phyloP scores from a whole-genome alignment of 2,329 filamentous ascomycete genomes.

The Neoarthrinium moseri region DNA sequence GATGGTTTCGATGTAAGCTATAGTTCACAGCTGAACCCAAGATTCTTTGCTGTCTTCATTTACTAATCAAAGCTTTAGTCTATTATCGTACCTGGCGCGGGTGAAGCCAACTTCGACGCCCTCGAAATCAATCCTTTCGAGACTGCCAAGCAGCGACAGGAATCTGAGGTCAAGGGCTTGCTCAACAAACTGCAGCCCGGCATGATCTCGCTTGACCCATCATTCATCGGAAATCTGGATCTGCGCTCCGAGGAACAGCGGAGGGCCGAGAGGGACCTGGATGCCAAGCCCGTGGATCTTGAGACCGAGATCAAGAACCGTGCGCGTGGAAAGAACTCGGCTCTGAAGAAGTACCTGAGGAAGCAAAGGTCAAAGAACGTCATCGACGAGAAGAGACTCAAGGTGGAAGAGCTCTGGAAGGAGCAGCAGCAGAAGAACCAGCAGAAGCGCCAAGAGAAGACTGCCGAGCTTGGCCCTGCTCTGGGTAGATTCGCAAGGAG shows the following conservation, averaged over 20 bases:
- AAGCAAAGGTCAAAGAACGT: slow-evolving; percentile 94
- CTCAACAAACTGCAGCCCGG: slow-evolving; percentile 95
- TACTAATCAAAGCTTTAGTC: too few species aligned
- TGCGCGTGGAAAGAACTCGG: slow-evolving; percentile 85
- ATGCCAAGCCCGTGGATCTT: slow-evolving; percentile 60
- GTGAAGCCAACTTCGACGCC: slow-evolving; percentile 94
- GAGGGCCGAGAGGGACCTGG: slow-evolving; percentile 75
- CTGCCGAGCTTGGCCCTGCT: slow-evolving; percentile 79
- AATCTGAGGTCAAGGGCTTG: slow-evolving; percentile 83
- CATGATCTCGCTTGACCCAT: slow-evolving; percentile 94
- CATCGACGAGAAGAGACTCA: slow-evolving; percentile 90
- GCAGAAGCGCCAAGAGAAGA: slow-evolving; percentile 60
- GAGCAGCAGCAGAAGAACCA: slow-evolving; percentile 67
- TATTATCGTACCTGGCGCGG: slow-evolving; percentile 89
- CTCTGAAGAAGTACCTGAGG: slow-evolving; percentile 80
- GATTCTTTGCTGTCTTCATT: slow-evolving; percentile 46
- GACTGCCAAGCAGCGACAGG: slow-evolving; percentile 86
- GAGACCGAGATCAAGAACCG: slow-evolving; percentile 69
- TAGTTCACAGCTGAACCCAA: not conserved
- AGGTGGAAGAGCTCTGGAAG: slow-evolving; percentile 79
- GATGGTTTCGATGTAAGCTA: slow-evolving; percentile 1
- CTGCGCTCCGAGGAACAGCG: slow-evolving; percentile 75
- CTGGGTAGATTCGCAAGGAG: slow-evolving; percentile 81
- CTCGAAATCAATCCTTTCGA: slow-evolving; percentile 95
- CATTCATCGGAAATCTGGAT: slow-evolving; percentile 87